phyloP scores from a whole-genome alignment of 2,329 filamentous ascomycete species.

The Penicillium occitanis region DNA sequence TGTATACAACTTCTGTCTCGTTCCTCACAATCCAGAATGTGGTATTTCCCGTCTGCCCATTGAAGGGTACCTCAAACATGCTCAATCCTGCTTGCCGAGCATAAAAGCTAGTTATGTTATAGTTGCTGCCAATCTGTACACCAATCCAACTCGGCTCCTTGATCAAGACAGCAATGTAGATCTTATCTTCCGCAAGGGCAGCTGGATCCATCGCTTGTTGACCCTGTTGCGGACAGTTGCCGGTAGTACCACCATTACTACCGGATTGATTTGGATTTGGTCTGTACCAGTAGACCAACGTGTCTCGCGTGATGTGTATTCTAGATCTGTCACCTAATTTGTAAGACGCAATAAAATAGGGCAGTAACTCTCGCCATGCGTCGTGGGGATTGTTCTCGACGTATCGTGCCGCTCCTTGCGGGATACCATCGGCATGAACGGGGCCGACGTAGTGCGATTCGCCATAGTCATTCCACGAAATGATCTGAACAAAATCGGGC shows the following conservation, averaged over 20 bases:
- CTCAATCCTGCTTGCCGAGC: conserved; percentile 30
- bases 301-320: conserved; percentile 26
- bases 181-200: conserved; percentile 33
- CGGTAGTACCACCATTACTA: conserved; percentile 34
- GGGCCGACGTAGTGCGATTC: conserved; percentile 61
- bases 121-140: conserved; percentile 31
- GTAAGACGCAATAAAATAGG: conserved; percentile 38
- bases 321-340: conserved; percentile 32
- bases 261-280: conserved; percentile 34
- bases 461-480: conserved; percentile 63
- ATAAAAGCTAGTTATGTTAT: conserved; percentile 25
- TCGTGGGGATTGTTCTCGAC: conserved; percentile 33
- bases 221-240: conserved; percentile 34
- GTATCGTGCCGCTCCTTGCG: conserved; percentile 46
- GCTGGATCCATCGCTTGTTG: conserved; percentile 30
- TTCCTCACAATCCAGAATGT: conserved; percentile 30
- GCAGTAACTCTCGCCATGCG: conserved; percentile 34
- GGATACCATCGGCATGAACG: conserved; percentile 47
- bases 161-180: conserved; percentile 33
- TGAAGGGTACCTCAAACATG: conserved; percentile 35
- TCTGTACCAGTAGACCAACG: conserved; percentile 38
- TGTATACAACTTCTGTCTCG: conserved; percentile 25
- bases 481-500: conserved; percentile 56
- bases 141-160: conserved; percentile 29
- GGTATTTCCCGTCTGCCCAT: conserved; percentile 32